Evolutionary conservation across 2,329 filamentous ascomycete genomes (phyloP).

Genomic region (Didymosphaeria variabile): DNA sequence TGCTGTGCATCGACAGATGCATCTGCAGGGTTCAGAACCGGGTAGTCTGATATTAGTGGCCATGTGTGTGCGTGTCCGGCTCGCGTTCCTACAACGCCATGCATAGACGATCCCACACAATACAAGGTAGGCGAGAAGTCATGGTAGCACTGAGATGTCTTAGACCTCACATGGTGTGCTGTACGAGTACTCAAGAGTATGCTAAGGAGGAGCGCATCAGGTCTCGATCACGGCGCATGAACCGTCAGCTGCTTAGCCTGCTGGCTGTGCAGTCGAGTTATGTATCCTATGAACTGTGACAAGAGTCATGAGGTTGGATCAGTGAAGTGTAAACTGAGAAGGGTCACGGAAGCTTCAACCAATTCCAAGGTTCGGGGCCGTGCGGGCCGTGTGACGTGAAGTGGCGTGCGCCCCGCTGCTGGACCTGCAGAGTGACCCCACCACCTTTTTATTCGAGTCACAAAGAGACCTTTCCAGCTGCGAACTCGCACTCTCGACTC

Average conservation of each 20-base stretch:
- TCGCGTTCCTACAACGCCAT: constrained; percentile 6
- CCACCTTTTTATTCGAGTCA: constrained; percentile 16
- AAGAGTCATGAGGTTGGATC: background rate
- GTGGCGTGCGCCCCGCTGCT: constrained; percentile 12
- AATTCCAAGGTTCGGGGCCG: background rate
- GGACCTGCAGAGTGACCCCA: constrained; percentile 13
- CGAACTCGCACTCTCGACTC: background rate
- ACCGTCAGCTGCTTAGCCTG: background rate
- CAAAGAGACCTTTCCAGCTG: constrained; percentile 3
- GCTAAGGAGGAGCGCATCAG: background rate
- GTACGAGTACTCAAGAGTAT: background rate
- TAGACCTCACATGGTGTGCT: constrained; percentile 1
- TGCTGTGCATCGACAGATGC: constrained; percentile 17
- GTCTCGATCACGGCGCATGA: background rate
- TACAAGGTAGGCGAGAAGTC: constrained; percentile 8
- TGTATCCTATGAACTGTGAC: background rate
- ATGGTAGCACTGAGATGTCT: constrained; percentile 18
- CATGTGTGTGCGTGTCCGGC: constrained; percentile 24
- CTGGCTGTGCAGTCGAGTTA: background rate
- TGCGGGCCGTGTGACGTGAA: constrained; percentile 15
- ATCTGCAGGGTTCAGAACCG: constrained; percentile 23
- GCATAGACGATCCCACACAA: constrained; percentile 23
- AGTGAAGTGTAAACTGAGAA: background rate
- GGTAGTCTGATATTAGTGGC: constrained; percentile 17
- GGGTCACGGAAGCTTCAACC: constrained; percentile 12